Evolutionary conservation across 139 green algal species (phyloP), one percentile per base, ranked within the genome.

Genomic region (Chlorella vulgaris): DNA sequence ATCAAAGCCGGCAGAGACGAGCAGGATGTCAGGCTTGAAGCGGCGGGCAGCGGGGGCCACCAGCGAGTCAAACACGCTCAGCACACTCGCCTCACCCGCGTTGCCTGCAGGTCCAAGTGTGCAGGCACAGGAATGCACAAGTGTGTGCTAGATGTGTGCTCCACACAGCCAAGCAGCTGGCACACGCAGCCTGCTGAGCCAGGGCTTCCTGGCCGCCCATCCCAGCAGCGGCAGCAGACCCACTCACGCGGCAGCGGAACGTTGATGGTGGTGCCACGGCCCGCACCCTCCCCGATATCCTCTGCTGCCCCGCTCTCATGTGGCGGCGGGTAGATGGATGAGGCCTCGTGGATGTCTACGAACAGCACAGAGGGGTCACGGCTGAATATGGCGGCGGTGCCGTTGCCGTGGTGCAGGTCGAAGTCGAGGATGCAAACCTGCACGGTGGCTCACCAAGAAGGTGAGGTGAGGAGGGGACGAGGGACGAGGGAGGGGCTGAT

Each of bases 361-460:
- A 97, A 98, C 39, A 98, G 82, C 22, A 97, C 89, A 28, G 83
- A 78, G 0, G 89, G 85, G 81, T 98, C 94, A 0, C 86, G 69
- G 39, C 90, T 90, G 60, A 98, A 98, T 19, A 90, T 78, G 40
- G 97, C 95, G 53, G 93, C 80, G 1, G 91, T 96, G 80, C 93
- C 93, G 61, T 95, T 94, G 75, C 91, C 91, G 61, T 95, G 91
- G 81, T 96, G 93, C 22, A 97, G 93, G 84, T 97, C 95, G 81
- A 97, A 98, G 80, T 98, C 95, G 21, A 97, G 87, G 1, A 98
- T 93, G 40, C 93, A 62, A 4, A 98, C 91, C 75, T 92, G 88
- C 2, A n/a, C n/a, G n/a, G n/a, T n/a, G n/a, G n/a, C n/a, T n/a
- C n/a, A n/a, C n/a, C n/a, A n/a, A n/a, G n/a, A n/a, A n/a, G n/a